A percentile compares a stretch with the other conserved stretches of the same genome.
These are phyloP conservation scores for Globisporangium carolinianum DNA, from an alignment of 352 stramenopile species.

Conservation along the genomic window DNA sequence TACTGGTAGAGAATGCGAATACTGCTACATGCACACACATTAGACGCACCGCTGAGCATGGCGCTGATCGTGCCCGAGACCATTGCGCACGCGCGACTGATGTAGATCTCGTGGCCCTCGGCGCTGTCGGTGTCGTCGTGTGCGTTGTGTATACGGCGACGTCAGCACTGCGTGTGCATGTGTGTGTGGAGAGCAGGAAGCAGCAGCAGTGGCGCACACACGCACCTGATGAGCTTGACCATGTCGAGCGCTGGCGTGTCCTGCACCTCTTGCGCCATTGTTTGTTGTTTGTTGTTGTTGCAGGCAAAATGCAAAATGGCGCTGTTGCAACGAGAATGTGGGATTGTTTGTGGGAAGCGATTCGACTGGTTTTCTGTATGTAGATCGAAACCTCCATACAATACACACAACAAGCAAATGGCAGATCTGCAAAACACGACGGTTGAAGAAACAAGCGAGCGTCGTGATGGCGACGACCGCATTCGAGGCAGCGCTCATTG, in stretches of 20 bases:
- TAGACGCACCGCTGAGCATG: conserved; percentile 91
- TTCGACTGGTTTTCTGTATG: conserved; percentile 10
- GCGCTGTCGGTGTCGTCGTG: conserved; percentile 40
- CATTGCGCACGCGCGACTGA: conserved; percentile 91
- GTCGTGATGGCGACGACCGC: conserved; percentile 4
- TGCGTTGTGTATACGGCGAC: neutral
- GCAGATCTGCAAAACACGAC: neutral
- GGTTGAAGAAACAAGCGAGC: no score
- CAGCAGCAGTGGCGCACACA: neutral
- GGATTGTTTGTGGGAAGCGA: neutral
- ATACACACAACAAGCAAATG: neutral
- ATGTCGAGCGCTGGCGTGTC: conserved; percentile 47
- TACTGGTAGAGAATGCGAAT: neutral
- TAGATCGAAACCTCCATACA: neutral
- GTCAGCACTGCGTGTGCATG: conserved; percentile 1
- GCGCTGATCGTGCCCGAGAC: conserved; percentile 95
- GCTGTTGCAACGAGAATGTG: no score
- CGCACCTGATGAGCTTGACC: conserved; percentile 78
- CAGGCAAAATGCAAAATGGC: no score
- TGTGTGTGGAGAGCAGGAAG: neutral
- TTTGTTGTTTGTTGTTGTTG: neutral
- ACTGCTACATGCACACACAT: conserved; percentile 12
- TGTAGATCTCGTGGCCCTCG: conserved; percentile 94
- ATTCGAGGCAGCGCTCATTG: conserved; percentile 35
- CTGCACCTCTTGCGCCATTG: conserved; percentile 17